phyloP scores from a whole-genome alignment of 805 yeast species.

The Dipodascus albidus region DNA sequence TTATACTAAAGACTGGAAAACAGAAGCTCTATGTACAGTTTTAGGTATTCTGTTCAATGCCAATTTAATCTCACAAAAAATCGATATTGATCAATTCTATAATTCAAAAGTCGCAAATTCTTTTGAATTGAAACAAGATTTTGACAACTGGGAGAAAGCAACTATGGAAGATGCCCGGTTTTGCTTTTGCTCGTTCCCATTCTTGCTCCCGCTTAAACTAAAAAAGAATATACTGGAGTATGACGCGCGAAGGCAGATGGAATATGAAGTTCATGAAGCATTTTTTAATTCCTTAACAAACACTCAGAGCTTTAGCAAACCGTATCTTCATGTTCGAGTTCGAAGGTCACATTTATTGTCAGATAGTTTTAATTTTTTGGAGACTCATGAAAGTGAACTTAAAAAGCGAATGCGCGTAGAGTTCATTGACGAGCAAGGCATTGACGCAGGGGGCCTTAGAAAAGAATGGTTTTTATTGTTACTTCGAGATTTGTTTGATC shows the following conservation, averaged over 20 bases:
- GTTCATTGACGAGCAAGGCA: constrained; percentile 80
- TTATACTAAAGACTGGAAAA: constrained; percentile 77
- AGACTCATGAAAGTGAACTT: constrained; percentile 47
- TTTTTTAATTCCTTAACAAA: constrained; percentile 58
- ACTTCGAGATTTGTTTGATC: constrained; percentile 57
- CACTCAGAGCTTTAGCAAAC: constrained; percentile 47
- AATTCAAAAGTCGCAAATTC: constrained; percentile 28
- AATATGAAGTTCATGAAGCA: constrained; percentile 79
- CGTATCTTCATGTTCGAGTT: constrained; percentile 56
- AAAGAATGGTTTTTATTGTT: constrained; percentile 88
- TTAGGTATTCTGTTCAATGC: constrained; percentile 46
- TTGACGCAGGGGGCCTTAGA: constrained; percentile 90
- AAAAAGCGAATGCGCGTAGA: constrained; percentile 69
- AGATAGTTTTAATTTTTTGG: constrained; percentile 53
- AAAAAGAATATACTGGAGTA: constrained; percentile 48
- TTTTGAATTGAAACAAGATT: constrained; percentile 60
- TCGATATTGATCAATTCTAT: constrained; percentile 44
- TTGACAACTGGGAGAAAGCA: constrained; percentile 61
- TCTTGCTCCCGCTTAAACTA: constrained; percentile 3
- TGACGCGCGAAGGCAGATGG: constrained; percentile 76
- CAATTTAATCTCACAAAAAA: constrained; percentile 27
- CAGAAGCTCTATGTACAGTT: constrained; percentile 52
- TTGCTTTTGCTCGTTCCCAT: constrained; percentile 5
- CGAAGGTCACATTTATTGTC: constrained; percentile 54
- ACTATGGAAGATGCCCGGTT: constrained; percentile 4